These are phyloP conservation scores for Suhomyces pyralidae DNA, from an alignment of 805 yeast species.

Conservation along the genomic window DNA sequence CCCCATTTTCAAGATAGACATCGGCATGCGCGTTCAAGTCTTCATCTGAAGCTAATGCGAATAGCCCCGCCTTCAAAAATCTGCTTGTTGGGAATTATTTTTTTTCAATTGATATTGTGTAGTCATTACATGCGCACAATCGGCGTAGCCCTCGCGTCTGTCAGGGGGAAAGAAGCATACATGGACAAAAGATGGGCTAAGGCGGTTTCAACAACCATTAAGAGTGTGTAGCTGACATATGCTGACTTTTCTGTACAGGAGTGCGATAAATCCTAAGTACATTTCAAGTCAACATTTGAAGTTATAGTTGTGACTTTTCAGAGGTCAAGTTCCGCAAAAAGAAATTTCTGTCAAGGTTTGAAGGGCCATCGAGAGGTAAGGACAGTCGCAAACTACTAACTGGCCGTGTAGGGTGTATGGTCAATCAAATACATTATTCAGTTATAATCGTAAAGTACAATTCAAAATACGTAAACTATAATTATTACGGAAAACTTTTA, in stretches of 20 bases:
- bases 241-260: neutral
- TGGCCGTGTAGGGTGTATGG: neutral
- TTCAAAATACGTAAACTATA: neutral
- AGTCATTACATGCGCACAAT: neutral
- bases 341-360: neutral
- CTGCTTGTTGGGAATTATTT: neutral
- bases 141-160: neutral
- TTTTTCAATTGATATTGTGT: neutral
- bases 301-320: neutral
- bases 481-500: neutral
- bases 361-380: neutral
- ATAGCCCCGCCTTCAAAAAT: neutral
- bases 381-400: neutral
- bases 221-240: neutral
- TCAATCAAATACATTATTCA: neutral
- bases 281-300: neutral
- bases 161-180: neutral
- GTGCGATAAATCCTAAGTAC: neutral
- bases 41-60: neutral
- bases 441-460: neutral
- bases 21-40: neutral
- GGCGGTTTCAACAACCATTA: neutral
- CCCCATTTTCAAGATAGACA: neutral
- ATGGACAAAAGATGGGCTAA: neutral
- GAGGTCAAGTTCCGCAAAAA: neutral